These are phyloP conservation scores for Hygrophila difformis DNA, from an alignment of 257 asterid species.

Conservation along the genomic window DNA sequence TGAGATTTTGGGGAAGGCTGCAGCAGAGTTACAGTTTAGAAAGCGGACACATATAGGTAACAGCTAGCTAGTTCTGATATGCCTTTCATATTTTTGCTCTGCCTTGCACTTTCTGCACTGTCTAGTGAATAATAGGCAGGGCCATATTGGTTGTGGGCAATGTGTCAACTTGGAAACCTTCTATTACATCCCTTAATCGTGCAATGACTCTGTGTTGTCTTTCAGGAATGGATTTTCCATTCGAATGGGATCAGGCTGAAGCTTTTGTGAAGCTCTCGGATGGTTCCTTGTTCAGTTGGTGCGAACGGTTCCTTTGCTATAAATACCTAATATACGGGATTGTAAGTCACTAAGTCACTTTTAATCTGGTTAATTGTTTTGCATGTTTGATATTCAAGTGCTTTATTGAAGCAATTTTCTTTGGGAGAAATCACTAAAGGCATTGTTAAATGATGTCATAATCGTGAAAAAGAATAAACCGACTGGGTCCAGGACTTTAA, in stretches of 20 bases:
- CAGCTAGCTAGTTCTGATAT: neutral
- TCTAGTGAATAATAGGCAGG: neutral
- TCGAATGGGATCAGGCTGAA: conserved; percentile 77
- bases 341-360: conserved; percentile 59
- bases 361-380: neutral
- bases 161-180: too few relatives aligned
- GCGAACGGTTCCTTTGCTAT: conserved; percentile 74
- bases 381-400: neutral
- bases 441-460: neutral
- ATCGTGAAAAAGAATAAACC: neutral
- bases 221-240: conserved; percentile 85
- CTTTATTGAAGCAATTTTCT: neutral
- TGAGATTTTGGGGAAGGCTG: conserved; percentile 65
- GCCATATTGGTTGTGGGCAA: neutral
- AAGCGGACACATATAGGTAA: conserved; percentile 81
- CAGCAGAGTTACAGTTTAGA: conserved; percentile 67
- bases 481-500: neutral
- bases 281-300: conserved; percentile 97
- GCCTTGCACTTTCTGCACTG: neutral
- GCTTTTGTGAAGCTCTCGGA: conserved; percentile 86
- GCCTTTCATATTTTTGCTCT: neutral
- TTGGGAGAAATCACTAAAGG: neutral
- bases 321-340: conserved; percentile 57
- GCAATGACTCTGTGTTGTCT: conserved; percentile 5
- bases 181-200: neutral